These are phyloP conservation scores for Carex pumila DNA, from an alignment of 176 grass and related monocot genomes.

Conservation along the genomic window DNA sequence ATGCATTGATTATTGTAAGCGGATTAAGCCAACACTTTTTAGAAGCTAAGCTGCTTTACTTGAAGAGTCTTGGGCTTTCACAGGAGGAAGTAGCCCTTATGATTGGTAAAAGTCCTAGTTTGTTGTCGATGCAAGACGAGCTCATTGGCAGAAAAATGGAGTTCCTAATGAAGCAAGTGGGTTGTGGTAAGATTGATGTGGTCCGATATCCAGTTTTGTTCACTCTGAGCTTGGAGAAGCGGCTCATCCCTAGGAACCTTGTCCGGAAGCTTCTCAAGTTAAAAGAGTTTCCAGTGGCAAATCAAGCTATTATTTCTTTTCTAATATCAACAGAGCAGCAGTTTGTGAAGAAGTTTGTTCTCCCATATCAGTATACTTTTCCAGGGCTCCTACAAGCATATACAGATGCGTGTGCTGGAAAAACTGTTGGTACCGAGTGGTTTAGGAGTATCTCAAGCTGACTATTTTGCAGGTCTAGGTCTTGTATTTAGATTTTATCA, in stretches of 20 bases:
- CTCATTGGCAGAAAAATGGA: conserved; percentile 38
- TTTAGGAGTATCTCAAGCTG: too few species aligned
- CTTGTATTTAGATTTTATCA: too few species aligned
- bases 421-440: neutral
- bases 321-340: neutral
- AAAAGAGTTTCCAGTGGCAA: neutral
- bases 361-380: neutral
- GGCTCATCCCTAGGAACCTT: conserved; percentile 26
- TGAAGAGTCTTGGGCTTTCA: neutral
- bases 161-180: conserved; percentile 12
- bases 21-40: neutral
- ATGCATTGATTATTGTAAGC: neutral
- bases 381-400: neutral
- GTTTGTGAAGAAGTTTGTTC: neutral
- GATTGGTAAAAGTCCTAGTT: neutral
- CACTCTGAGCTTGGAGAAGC: conserved; percentile 37
- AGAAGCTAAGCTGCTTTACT: neutral
- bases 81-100: neutral
- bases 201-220: conserved; percentile 26
- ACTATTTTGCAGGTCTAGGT: too few species aligned
- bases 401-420: neutral
- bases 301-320: neutral
- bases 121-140: neutral
- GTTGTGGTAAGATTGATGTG: conserved; percentile 14
- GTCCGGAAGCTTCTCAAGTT: neutral